Conservation (phyloP, 176 grass and related monocot genomes). For the Zoysia pacifica region DNA sequence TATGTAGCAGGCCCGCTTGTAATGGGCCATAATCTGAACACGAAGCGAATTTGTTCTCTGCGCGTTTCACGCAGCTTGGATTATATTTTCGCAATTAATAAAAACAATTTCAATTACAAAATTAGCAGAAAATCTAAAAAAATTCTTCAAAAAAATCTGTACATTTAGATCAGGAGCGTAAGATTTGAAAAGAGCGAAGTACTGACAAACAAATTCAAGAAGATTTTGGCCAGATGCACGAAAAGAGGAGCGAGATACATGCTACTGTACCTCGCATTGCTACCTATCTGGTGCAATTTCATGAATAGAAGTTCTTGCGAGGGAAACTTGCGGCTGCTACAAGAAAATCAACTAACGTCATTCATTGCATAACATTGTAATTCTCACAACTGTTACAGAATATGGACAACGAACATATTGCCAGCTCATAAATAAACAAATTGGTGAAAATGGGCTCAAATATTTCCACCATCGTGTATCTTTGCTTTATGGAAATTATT, state of each 20-base stretch:
- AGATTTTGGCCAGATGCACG: neutral
- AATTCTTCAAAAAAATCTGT: neutral
- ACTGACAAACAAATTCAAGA: neutral
- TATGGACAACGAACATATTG: slow-evolving; percentile 1
- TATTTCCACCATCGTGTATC: slow-evolving; percentile 4
- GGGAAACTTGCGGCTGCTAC: no score
- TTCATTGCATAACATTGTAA: slow-evolving; percentile 24
- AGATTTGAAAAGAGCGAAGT: neutral
- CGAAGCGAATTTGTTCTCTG: neutral
- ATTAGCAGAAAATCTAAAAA: neutral
- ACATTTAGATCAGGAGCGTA: neutral
- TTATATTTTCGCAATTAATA: neutral
- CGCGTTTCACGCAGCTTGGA: neutral
- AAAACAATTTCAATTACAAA: neutral
- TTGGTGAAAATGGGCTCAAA: neutral
- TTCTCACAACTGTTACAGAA: neutral
- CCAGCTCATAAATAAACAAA: slow-evolving; percentile 9
- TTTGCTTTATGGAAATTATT: neutral
- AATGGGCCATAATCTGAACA: no score
- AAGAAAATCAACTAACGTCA: neutral
- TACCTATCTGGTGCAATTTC: neutral
- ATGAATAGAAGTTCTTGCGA: neutral
- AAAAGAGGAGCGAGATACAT: neutral
- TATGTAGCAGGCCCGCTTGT: no score
- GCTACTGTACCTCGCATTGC: no score